Evolutionary conservation across 2,329 filamentous ascomycete genomes (phyloP).

Genomic region (Lasiodiplodia sp.): DNA sequence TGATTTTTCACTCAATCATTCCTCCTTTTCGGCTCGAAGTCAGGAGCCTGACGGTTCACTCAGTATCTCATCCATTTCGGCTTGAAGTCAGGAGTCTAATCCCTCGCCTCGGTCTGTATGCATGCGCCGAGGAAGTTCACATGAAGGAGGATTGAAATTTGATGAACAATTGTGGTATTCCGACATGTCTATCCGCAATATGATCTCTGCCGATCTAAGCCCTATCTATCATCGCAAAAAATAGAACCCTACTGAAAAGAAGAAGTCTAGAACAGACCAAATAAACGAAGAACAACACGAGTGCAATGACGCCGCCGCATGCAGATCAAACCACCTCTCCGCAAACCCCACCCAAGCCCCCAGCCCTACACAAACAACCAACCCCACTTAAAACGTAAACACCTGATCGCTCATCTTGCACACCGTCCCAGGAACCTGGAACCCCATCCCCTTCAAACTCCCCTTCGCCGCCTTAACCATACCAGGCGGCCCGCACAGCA

Average conservation of each 20-base stretch:
- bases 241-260: background rate
- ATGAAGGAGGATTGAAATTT: too few species aligned
- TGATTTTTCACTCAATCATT: background rate
- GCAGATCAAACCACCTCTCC: background rate
- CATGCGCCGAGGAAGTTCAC: too few species aligned
- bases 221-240: background rate
- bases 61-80: background rate
- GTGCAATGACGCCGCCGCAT: background rate
- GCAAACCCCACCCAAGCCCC: too few species aligned
- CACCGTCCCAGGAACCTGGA: slow-evolving; percentile 57
- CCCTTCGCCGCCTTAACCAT: slow-evolving; percentile 67
- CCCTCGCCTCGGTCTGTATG: too few species aligned
- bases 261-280: background rate
- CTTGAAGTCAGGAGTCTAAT: background rate
- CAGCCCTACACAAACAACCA: background rate
- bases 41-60: background rate
- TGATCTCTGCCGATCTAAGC: background rate
- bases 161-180: background rate
- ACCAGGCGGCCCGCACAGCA: slow-evolving; percentile 68
- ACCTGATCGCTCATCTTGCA: slow-evolving; percentile 63
- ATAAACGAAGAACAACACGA: background rate
- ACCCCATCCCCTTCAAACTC: slow-evolving; percentile 53
- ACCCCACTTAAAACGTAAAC: slow-evolving; percentile 57
- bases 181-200: background rate
- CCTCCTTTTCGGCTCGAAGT: background rate